phyloP scores from a whole-genome alignment of 2,329 filamentous ascomycete genomes.

The Ophiosphaerella narmari region DNA sequence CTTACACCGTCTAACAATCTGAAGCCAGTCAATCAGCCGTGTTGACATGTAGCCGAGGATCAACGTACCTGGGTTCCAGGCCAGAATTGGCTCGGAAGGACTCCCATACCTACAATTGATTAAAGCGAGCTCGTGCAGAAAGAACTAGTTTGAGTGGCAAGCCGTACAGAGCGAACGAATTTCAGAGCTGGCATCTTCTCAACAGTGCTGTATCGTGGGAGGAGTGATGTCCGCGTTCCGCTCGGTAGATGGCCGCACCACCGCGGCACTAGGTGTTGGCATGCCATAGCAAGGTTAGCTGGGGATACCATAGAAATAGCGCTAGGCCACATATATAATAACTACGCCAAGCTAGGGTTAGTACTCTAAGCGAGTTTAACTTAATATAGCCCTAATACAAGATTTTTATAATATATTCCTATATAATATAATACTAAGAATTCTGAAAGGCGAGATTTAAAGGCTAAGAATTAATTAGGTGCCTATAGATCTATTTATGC shows the following conservation, averaged over 20 bases:
- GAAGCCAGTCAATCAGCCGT: not conserved
- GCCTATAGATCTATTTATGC: too few species aligned
- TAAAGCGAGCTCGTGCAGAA: slow-evolving; percentile 11
- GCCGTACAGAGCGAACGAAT: slow-evolving; percentile 68
- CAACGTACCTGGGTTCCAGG: slow-evolving; percentile 77
- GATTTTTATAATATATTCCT: too few species aligned
- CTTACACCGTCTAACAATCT: slow-evolving; percentile 52
- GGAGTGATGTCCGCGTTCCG: slow-evolving; percentile 29
- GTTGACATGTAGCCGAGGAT: not conserved
- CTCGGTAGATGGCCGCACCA: slow-evolving; percentile 23
- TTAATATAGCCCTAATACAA: too few species aligned
- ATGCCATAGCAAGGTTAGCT: too few species aligned
- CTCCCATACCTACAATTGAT: slow-evolving; percentile 69
- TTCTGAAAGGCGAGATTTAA: too few species aligned
- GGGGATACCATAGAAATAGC: too few species aligned
- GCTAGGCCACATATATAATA: too few species aligned
- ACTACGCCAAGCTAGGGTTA: too few species aligned
- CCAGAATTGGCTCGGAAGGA: slow-evolving; percentile 86
- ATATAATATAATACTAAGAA: too few species aligned
- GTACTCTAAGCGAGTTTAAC: too few species aligned
- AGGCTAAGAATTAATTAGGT: too few species aligned
- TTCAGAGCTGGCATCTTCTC: slow-evolving; percentile 54
- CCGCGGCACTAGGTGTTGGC: too few species aligned
- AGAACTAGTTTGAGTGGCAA: not conserved
- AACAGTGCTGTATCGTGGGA: slow-evolving; percentile 5